Evolutionary conservation across 2,329 filamentous ascomycete genomes (phyloP), one percentile per base, ranked within the genome.

Genomic region (Cercospora berteroae): DNA sequence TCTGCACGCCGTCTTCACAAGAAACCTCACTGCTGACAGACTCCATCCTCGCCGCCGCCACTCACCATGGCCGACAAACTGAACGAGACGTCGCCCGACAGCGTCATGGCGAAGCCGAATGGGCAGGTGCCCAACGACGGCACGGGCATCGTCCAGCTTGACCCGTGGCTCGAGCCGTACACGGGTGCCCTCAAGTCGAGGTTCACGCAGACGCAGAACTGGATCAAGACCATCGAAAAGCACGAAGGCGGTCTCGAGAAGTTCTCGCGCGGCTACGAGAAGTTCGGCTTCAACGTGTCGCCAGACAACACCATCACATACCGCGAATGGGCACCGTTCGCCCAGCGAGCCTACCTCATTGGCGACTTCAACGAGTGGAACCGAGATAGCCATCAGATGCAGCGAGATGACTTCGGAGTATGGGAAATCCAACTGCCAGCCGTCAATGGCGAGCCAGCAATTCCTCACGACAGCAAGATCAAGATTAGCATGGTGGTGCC

Each of bases 321-420:
- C 80, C 87, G 93, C 73, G 95, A 99, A 85, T 99, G 95, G 95
- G 95, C 95, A 0, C 94, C 95, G 27, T 96, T 93, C 83, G 94
- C 93, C 63, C 84, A 88, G 48, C 85, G 91, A 76, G 95, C 95
- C 60, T 93, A 89, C 78, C 86, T 99, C 62, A 90, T 96, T 74
- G 95, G 95, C 69, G 95, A 98, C 74, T 99, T 98, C 84, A 99
- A 99, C 81, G 87, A 87, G 73, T 99, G 95, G 95, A 88, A 96
- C 78, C 85, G 89, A 75, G 87, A 88, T 69, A 88, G 93, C 25
- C 91, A 95, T 74, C 89, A 90, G 61, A 97, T 99, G 95, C 90
- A 87, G 76, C 95, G 91, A 82, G 87, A 96, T 76, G 80, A 85
- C 48, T 98, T 88, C 78, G 95, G 95, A 4, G 89, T 96, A 29